Base-by-base conservation (phyloP, 2,329 filamentous ascomycete species). In the Penicillium sp. region DNA sequence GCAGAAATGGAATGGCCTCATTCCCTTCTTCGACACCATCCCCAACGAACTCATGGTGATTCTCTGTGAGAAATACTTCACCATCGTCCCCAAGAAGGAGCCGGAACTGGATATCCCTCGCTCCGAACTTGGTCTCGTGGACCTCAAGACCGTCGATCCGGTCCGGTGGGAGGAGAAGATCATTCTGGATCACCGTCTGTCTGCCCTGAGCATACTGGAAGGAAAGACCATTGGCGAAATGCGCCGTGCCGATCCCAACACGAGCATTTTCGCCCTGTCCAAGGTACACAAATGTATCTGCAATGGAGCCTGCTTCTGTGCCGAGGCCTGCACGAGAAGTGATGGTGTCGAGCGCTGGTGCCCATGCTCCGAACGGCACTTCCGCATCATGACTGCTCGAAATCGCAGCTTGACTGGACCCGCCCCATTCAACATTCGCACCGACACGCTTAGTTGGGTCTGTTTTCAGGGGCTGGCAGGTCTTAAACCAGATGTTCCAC, bases 281-380 rank as follows among this genome's bases (percentile, higher is more conserved):
- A 63, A 60, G 10, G 57, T 66, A 36, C 54, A 54, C 32, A 69
- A 66, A 28, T 72, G 69, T 44, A 61, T 70, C 35, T 72, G 69
- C 49, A 48, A 53, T 11, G 52, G 57, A 1, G 41, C 53, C 38
- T 71, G 69, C 42, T 50, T 41, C 16, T 72, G 69, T 43, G 55
- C 68, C 13, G 40, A 28, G 16, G 56, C 59, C 11, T 72, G 69
- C 40, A 70, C 67, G 1, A 22, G 51, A 16, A 50, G 62, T 16
- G 31, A 34, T 9, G 31, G 31, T 6, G 58, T 59, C 5, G 54
- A 62, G 41, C 57, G 55, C 9, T 35, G 29, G 9, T 72, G 69
- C 29, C 68, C 67, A 23, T 72, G 69, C 47, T 60, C 64, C 5
- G 61, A 63, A 37, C 60, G 67, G 22, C 58, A 66, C 50, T 47